A percentile compares a stretch with the other conserved stretches of the same genome.
Conservation (phyloP, 2,329 filamentous ascomycete genomes). For the Tricladium varicosporioides region DNA sequence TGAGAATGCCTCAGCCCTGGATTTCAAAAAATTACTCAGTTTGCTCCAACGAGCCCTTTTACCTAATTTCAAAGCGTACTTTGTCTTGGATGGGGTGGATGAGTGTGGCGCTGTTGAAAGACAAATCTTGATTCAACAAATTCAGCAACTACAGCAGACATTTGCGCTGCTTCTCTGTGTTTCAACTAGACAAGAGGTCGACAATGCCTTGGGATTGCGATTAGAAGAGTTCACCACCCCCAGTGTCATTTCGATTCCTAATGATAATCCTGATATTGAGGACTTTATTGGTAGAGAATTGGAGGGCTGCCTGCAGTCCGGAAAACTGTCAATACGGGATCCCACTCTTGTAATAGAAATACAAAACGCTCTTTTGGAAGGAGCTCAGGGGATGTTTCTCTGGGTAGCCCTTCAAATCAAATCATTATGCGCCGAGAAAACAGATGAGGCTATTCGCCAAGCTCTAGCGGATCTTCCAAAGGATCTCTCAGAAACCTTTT, state of each 20-base stretch:
- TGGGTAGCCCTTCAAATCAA: constrained; percentile 38
- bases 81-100: constrained; percentile 38
- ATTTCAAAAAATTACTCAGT: constrained; percentile 23
- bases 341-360: constrained; percentile 26
- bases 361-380: constrained; percentile 5
- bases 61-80: constrained; percentile 26
- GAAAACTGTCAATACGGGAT: constrained; percentile 26
- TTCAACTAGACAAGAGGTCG: constrained; percentile 27
- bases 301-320: constrained; percentile 20
- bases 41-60: constrained; percentile 25
- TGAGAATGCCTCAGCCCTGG: constrained; percentile 1
- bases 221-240: constrained; percentile 11
- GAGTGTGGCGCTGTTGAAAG: constrained; percentile 26
- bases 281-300: constrained; percentile 32
- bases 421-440: constrained; percentile 35
- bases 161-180: constrained; percentile 26
- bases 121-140: constrained; percentile 14
- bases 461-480: constrained; percentile 34
- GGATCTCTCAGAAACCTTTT: constrained; percentile 34
- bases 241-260: constrained; percentile 22
- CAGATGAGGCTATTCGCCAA: constrained; percentile 37
- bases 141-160: constrained; percentile 27
- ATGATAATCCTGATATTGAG: constrained; percentile 28
- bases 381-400: constrained; percentile 38
- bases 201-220: constrained; percentile 14